Evolutionary conservation across 2,329 filamentous ascomycete genomes (phyloP).

Genomic region (Curvularia lunata): DNA sequence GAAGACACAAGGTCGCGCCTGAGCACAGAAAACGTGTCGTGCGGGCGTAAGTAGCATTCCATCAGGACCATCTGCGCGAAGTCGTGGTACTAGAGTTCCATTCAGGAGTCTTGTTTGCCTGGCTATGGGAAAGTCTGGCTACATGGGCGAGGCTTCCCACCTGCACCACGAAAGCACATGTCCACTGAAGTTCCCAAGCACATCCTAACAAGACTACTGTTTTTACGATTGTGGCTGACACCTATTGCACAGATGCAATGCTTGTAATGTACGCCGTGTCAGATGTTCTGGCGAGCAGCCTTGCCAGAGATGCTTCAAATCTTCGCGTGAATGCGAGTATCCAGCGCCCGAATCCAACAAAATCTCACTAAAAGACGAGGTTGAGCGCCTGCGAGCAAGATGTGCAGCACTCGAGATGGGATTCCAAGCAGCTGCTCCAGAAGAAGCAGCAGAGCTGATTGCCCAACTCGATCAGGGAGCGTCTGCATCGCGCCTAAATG

Average conservation of each 20-base stretch:
- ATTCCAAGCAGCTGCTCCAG: slow-evolving; percentile 23
- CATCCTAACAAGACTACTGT: background rate
- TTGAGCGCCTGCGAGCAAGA: slow-evolving; percentile 31
- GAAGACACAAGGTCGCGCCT: slow-evolving; percentile 33
- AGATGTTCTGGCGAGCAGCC: slow-evolving; percentile 37
- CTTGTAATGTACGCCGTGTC: slow-evolving; percentile 35
- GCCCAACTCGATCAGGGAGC: slow-evolving; percentile 19
- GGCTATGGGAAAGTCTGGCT: background rate
- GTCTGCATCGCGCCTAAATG: slow-evolving; percentile 11
- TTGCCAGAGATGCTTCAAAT: slow-evolving; percentile 30
- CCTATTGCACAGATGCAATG: slow-evolving; percentile 30
- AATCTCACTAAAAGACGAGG: slow-evolving; percentile 27
- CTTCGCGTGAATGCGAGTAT: slow-evolving; percentile 32
- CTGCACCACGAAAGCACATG: background rate
- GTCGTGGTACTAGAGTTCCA: background rate
- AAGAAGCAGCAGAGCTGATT: slow-evolving; percentile 24
- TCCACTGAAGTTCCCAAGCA: background rate
- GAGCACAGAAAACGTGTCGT: slow-evolving; percentile 32
- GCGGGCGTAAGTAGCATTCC: slow-evolving; percentile 28
- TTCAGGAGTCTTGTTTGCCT: background rate
- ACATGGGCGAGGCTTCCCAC: slow-evolving; percentile 3
- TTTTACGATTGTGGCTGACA: slow-evolving; percentile 9
- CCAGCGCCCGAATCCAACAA: slow-evolving; percentile 30
- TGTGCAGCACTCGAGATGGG: slow-evolving; percentile 29
- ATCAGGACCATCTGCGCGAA: background rate